Evolutionary conservation across 371 early-diverging fungal species (phyloP).

Genomic region (Mortierella sp.): DNA sequence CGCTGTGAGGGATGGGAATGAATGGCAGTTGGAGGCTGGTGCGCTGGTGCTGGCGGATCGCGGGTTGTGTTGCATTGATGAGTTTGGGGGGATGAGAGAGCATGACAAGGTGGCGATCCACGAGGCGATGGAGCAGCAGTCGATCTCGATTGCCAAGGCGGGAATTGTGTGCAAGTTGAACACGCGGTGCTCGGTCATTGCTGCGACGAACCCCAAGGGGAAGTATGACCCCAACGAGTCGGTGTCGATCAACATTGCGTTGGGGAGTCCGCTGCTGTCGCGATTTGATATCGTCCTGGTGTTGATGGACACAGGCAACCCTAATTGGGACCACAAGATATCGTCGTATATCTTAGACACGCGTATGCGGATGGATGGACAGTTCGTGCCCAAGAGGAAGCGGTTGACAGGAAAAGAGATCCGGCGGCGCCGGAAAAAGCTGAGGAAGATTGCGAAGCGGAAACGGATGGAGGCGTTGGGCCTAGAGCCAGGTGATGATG

Average conservation of each 20-base stretch:
- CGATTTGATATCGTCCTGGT: conserved; percentile 87
- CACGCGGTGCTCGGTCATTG: conserved; percentile 83
- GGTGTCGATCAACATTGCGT: conserved; percentile 72
- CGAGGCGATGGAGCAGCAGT: conserved; percentile 93
- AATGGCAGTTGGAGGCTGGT: conserved; percentile 84
- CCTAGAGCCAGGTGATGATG: neutral
- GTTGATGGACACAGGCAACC: conserved; percentile 75
- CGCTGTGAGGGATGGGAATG: conserved; percentile 80
- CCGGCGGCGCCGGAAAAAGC: conserved; percentile 22
- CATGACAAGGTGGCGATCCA: conserved; percentile 81
- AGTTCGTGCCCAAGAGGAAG: neutral
- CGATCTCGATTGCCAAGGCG: conserved; percentile 75
- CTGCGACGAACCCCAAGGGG: conserved; percentile 85
- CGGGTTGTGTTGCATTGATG: conserved; percentile 87
- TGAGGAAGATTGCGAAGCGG: conserved; percentile 14
- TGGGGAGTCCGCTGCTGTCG: conserved; percentile 78
- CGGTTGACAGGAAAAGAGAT: conserved; percentile 26
- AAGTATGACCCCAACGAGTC: conserved; percentile 71
- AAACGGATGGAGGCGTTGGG: conserved; percentile 27
- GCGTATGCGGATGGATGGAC: conserved; percentile 35
- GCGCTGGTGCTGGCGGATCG: conserved; percentile 83
- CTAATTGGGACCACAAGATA: conserved; percentile 72
- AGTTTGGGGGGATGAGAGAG: conserved; percentile 82
- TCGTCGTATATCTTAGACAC: conserved; percentile 66
- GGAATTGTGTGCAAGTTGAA: conserved; percentile 87